Conservation (phyloP, 106 monocot genomes). For the Platanthera zijinensis region DNA sequence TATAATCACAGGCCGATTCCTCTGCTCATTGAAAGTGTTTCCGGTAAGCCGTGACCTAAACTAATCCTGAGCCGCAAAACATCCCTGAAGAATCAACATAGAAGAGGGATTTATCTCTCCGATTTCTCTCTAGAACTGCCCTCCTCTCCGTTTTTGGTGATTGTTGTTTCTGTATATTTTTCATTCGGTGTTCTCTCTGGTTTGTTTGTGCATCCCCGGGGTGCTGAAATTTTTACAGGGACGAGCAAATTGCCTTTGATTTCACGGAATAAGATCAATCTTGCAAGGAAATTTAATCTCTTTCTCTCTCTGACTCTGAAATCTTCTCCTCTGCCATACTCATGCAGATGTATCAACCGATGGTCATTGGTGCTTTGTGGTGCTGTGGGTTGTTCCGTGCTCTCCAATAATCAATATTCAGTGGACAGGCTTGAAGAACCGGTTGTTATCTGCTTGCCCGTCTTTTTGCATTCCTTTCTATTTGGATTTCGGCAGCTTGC, state of each 20-base stretch:
- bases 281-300: neutral
- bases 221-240: too few relatives aligned
- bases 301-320: neutral
- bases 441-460: constrained; percentile 69
- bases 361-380: constrained; percentile 85
- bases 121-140: too few relatives aligned
- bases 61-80: too few relatives aligned
- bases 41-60: too few relatives aligned
- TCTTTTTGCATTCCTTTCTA: constrained; percentile 50
- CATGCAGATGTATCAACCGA: constrained; percentile 78
- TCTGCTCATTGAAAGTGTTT: too few relatives aligned
- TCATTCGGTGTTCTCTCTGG: too few relatives aligned
- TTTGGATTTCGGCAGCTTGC: constrained; percentile 29
- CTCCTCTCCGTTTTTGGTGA: too few relatives aligned
- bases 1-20: too few relatives aligned
- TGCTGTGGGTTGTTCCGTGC: constrained; percentile 80
- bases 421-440: constrained; percentile 64
- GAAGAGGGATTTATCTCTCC: too few relatives aligned
- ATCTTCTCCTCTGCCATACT: neutral
- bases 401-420: constrained; percentile 43
- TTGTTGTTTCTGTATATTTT: too few relatives aligned
- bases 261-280: neutral
- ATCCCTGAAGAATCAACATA: too few relatives aligned
- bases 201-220: too few relatives aligned
- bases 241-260: neutral